These are phyloP conservation scores for Metschnikowia chrysomelidarum DNA, from an alignment of 805 yeast species.

Conservation along the genomic window DNA sequence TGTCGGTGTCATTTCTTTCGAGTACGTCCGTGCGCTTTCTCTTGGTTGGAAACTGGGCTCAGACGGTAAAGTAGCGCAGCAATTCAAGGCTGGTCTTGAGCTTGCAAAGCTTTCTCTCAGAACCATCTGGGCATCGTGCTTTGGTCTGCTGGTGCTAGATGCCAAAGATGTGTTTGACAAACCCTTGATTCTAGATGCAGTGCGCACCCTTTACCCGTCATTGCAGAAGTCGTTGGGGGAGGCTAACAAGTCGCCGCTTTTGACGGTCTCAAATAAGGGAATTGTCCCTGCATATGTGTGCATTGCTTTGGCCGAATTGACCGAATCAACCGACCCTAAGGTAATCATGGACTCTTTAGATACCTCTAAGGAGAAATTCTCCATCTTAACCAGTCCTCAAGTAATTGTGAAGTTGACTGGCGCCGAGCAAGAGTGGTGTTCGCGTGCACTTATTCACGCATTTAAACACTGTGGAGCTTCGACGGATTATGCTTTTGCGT, in stretches of 20 bases:
- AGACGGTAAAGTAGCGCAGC: slow-evolving; percentile 20
- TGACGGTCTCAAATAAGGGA: slow-evolving; percentile 50
- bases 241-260: slow-evolving; percentile 50
- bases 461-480: slow-evolving; percentile 18
- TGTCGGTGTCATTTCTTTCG: slow-evolving; percentile 48
- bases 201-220: slow-evolving; percentile 21
- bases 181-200: slow-evolving; percentile 7
- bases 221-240: slow-evolving; percentile 36
- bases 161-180: background rate
- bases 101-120: slow-evolving; percentile 64
- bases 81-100: slow-evolving; percentile 55
- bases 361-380: slow-evolving; percentile 42
- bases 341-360: slow-evolving; percentile 34
- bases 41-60: slow-evolving; percentile 7
- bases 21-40: slow-evolving; percentile 29
- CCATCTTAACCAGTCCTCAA: slow-evolving; percentile 47
- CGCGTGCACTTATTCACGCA: slow-evolving; percentile 42
- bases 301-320: slow-evolving; percentile 24
- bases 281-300: slow-evolving; percentile 56
- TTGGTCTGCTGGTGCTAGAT: slow-evolving; percentile 36
- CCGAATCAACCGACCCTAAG: slow-evolving; percentile 10
- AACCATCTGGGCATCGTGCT: slow-evolving; percentile 61
- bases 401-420: slow-evolving; percentile 50
- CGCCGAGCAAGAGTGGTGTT: slow-evolving; percentile 53
- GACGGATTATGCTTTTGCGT: slow-evolving; percentile 42